These are phyloP conservation scores for Solanum hybrid DNA, from an alignment of 305 asterid species.

Conservation along the genomic window DNA sequence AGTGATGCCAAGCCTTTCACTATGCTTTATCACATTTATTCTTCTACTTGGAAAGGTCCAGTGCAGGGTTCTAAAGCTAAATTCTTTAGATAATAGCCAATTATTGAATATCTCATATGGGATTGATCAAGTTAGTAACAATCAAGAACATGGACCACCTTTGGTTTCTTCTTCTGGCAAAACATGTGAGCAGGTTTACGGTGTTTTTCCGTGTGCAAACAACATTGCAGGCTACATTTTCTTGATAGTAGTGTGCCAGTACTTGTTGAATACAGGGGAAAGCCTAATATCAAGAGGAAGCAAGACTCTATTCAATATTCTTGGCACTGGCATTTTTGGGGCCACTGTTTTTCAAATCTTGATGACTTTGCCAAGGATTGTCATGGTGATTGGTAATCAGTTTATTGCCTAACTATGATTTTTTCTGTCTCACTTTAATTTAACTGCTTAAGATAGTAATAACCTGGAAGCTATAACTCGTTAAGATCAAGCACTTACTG, in stretches of 20 bases:
- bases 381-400: constrained; percentile 22
- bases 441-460: neutral
- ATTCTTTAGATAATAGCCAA: neutral
- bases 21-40: neutral
- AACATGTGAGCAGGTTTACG: neutral
- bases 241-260: constrained; percentile 3
- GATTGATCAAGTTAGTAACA: neutral
- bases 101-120: neutral
- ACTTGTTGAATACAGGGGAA: constrained; percentile 7
- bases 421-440: neutral
- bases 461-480: neutral
- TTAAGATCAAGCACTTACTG: neutral
- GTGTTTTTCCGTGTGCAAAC: constrained; percentile 14
- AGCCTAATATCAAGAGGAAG: constrained; percentile 6
- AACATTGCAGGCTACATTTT: constrained; percentile 6
- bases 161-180: neutral
- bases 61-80: constrained; percentile 18
- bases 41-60: constrained; percentile 1
- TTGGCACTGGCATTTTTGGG: constrained; percentile 17
- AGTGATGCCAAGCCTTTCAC: constrained; percentile 15
- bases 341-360: constrained; percentile 10
- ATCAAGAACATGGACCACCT: neutral
- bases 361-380: constrained; percentile 8
- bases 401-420: neutral
- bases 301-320: constrained; percentile 2